These are phyloP conservation scores for Venturia nashicola DNA, from an alignment of 2,329 filamentous ascomycete genomes.

Conservation along the genomic window DNA sequence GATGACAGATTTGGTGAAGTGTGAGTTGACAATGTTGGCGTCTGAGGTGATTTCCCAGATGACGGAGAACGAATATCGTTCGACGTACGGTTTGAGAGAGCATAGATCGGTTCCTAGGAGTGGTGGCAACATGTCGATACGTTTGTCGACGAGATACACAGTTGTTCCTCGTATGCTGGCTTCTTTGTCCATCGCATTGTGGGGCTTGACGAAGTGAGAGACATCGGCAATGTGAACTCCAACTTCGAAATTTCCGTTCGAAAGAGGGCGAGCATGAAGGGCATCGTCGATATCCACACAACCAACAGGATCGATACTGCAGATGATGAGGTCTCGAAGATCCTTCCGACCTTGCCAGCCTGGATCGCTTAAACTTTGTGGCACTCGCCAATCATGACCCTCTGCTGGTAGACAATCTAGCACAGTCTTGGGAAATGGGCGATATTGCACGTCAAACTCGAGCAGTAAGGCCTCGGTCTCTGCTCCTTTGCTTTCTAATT, in stretches of 20 bases:
- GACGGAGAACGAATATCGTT: constrained; percentile 47
- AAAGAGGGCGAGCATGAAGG: constrained; percentile 69
- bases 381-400: constrained; percentile 90
- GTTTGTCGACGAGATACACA: constrained; percentile 96
- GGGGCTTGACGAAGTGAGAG: constrained; percentile 96
- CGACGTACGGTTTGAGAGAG: constrained; percentile 95
- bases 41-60: constrained; percentile 72
- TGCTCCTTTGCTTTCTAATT: constrained; percentile 91
- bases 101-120: constrained; percentile 92
- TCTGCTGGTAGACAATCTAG: constrained; percentile 84
- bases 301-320: constrained; percentile 91
- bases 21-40: constrained; percentile 71
- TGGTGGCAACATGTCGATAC: constrained; percentile 98
- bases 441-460: constrained; percentile 95
- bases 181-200: constrained; percentile 93
- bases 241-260: constrained; percentile 91
- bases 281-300: constrained; percentile 99
- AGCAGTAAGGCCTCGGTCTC: constrained; percentile 90
- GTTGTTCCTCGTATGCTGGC: constrained; percentile 90
- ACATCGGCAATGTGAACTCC: constrained; percentile 98
- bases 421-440: constrained; percentile 91
- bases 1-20: constrained; percentile 97
- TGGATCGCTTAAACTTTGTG: constrained; percentile 62
- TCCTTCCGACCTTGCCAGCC: constrained; percentile 82
- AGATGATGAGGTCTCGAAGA: constrained; percentile 74